Conservation (phyloP, 176 grass and related monocot species). For the Microstegium vimineum region DNA sequence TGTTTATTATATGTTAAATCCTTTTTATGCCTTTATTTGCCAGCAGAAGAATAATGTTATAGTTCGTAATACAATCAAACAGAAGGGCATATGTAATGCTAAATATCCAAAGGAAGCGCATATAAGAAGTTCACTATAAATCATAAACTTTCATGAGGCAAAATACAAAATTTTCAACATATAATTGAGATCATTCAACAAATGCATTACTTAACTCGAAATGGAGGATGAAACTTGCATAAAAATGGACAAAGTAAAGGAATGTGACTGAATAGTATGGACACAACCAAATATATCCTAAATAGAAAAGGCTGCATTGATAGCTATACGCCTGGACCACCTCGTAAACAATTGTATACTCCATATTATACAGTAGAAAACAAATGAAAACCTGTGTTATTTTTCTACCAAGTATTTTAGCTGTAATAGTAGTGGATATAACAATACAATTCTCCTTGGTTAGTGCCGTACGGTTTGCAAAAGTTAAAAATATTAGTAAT, state of each 20-base stretch:
- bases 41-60: not conserved
- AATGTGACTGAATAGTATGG: not conserved
- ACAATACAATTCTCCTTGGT: not conserved
- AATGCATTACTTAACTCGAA: not conserved
- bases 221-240: not conserved
- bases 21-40: not conserved
- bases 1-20: slow-evolving; percentile 6
- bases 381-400: not conserved
- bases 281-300: not conserved
- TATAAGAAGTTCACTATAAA: not conserved
- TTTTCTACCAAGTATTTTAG: not conserved
- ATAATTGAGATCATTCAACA: not conserved
- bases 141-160: not conserved
- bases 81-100: not conserved
- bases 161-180: not conserved
- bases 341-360: not conserved
- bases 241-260: not conserved
- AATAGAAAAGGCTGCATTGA: not conserved
- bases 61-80: not conserved
- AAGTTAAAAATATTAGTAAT: not conserved
- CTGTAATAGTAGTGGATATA: slow-evolving; percentile 4
- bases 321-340: not conserved
- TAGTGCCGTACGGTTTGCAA: not conserved
- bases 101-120: not conserved
- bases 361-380: not conserved